Percentiles rank a stretch among this genome's conserved stretches.
These are phyloP conservation scores for Dimocarpus longan DNA, from an alignment of 345 rosid species.

Conservation along the genomic window DNA sequence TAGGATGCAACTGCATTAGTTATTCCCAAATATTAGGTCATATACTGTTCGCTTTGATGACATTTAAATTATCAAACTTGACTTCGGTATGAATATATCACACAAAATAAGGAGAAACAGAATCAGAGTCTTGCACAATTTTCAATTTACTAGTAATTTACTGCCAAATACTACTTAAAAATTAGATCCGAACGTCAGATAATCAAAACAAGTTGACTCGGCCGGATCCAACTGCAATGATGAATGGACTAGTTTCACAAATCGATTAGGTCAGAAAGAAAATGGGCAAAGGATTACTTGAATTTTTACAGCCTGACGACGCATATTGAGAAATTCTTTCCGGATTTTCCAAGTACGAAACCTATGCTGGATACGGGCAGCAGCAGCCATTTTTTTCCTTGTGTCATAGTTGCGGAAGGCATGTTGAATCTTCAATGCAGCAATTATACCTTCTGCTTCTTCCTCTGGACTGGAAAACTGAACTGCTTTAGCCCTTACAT, in stretches of 20 bases:
- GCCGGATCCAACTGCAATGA: neutral
- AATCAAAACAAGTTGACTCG: neutral
- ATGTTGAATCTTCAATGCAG: conserved; percentile 94
- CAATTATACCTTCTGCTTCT: conserved; percentile 73
- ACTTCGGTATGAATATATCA: neutral
- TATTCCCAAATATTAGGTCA: neutral
- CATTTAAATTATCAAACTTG: too few relatives aligned
- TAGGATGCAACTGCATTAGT: conserved; percentile 13
- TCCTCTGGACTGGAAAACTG: conserved; percentile 51
- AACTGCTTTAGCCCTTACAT: conserved; percentile 51
- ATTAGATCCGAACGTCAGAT: neutral
- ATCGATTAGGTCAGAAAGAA: conserved; percentile 1
- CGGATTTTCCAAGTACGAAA: conserved; percentile 89
- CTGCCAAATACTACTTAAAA: neutral
- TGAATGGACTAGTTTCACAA: neutral
- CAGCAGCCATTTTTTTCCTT: conserved; percentile 79
- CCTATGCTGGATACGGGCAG: conserved; percentile 77
- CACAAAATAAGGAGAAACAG: neutral
- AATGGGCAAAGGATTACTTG: conserved; percentile 55
- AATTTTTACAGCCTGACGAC: conserved; percentile 74
- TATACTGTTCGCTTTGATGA: neutral
- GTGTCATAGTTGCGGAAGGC: conserved; percentile 78
- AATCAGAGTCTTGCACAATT: neutral
- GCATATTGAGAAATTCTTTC: conserved; percentile 69
- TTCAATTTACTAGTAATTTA: neutral